phyloP scores from a whole-genome alignment of 2,329 filamentous ascomycete species.

The Aureobasidium sp. region DNA sequence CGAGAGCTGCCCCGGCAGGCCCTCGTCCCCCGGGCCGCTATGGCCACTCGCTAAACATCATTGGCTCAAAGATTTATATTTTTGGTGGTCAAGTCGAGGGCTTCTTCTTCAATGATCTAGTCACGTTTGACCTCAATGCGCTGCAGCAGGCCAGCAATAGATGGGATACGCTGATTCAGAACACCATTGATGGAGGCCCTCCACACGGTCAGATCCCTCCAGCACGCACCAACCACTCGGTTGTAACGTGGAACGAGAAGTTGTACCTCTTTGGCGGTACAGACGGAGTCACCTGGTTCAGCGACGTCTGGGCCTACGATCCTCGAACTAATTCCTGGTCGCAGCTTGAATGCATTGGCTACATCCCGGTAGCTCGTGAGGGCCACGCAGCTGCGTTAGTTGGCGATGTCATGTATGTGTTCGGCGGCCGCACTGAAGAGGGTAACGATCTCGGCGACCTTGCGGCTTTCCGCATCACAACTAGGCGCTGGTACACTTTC shows the following conservation, averaged over 20 bases:
- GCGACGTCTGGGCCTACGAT: constrained; percentile 97
- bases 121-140: constrained; percentile 92
- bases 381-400: constrained; percentile 90
- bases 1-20: constrained; percentile 80
- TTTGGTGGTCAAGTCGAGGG: constrained; percentile 97
- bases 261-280: constrained; percentile 97
- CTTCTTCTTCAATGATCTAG: constrained; percentile 94
- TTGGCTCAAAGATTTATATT: constrained; percentile 94
- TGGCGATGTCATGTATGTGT: constrained; percentile 98
- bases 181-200: constrained; percentile 56
- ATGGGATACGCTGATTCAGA: constrained; percentile 87
- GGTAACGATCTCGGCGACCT: constrained; percentile 88
- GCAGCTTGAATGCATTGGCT: constrained; percentile 91
- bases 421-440: constrained; percentile 91
- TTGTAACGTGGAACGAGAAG: constrained; percentile 87
- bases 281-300: constrained; percentile 95
- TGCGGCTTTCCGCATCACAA: constrained; percentile 74
- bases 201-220: constrained; percentile 66
- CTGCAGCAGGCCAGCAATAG: constrained; percentile 83
- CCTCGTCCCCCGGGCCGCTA: constrained; percentile 84
- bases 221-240: constrained; percentile 87
- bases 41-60: constrained; percentile 90
- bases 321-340: constrained; percentile 75
- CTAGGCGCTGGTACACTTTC: constrained; percentile 95
- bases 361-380: constrained; percentile 88